Conservation (phyloP, 192 early-diverging fungal species). For the Linnemannia elongata region DNA sequence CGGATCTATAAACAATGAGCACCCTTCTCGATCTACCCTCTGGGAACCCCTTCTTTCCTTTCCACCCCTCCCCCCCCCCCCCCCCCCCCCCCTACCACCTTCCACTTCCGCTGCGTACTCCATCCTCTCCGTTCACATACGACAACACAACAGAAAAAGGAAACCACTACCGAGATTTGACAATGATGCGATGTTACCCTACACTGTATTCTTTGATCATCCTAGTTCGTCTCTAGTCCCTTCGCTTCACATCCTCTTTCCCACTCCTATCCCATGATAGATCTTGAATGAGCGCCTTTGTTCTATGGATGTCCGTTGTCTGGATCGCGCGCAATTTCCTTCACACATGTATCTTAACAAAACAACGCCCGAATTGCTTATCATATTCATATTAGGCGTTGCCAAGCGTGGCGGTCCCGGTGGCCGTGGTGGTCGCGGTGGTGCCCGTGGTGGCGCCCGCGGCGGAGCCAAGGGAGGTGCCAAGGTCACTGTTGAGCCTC, state of each 20-base stretch:
- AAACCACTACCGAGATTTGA: too few relatives aligned
- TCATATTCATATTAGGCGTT: slow-evolving; percentile 46
- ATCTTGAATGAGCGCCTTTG: slow-evolving; percentile 2
- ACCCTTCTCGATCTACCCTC: not conserved
- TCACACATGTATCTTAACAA: not conserved
- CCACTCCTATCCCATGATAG: not conserved
- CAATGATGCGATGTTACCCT: too few relatives aligned
- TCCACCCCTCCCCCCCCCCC: too few relatives aligned
- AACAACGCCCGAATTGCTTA: not conserved
- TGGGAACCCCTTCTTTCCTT: not conserved
- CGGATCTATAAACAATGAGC: slow-evolving; percentile 20
- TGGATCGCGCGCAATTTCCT: not conserved
- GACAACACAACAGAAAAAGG: too few relatives aligned
- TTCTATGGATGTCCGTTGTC: not conserved
- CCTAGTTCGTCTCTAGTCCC: not conserved
- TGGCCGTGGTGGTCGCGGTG: slow-evolving; percentile 66
- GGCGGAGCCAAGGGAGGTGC: slow-evolving; percentile 90
- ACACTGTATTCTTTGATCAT: not conserved
- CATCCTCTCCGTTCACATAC: not conserved
- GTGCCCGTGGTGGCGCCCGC: slow-evolving; percentile 69
- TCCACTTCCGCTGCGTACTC: not conserved
- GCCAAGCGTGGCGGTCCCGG: slow-evolving; percentile 66
- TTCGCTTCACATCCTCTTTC: not conserved
- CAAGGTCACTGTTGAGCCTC: slow-evolving; percentile 97
- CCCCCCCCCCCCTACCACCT: not conserved